Percentiles rank a stretch among this genome's conserved stretches.
These are phyloP conservation scores for Arthrobotrys musiformis DNA, from an alignment of 2,329 filamentous ascomycete species.

Conservation along the genomic window DNA sequence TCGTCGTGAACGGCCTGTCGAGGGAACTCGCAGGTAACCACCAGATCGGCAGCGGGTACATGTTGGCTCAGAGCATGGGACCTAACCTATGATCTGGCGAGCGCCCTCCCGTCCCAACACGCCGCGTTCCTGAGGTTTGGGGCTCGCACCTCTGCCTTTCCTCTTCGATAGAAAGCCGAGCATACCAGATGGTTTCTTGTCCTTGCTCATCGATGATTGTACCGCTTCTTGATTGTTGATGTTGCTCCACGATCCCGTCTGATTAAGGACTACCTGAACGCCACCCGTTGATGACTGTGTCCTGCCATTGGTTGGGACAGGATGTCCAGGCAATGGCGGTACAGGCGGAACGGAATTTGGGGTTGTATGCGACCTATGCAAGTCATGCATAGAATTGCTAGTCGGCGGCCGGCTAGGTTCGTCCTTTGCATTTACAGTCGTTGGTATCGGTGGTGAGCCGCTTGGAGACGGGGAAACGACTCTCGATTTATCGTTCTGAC, in stretches of 20 bases:
- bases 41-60: slow-evolving; percentile 46
- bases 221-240: slow-evolving; percentile 78
- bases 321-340: slow-evolving; percentile 70
- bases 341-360: slow-evolving; percentile 62
- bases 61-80: slow-evolving; percentile 31
- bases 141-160: slow-evolving; percentile 88
- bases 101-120: slow-evolving; percentile 96
- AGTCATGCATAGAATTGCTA: slow-evolving; percentile 59
- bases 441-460: slow-evolving; percentile 58
- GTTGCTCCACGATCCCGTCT: slow-evolving; percentile 89
- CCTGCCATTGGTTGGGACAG: slow-evolving; percentile 74
- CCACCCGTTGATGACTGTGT: slow-evolving; percentile 69
- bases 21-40: slow-evolving; percentile 32
- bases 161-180: slow-evolving; percentile 89
- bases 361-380: slow-evolving; percentile 56
- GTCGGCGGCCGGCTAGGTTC: slow-evolving; percentile 61
- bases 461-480: slow-evolving; percentile 58
- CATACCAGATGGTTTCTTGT: slow-evolving; percentile 79
- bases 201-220: slow-evolving; percentile 60
- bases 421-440: slow-evolving; percentile 58
- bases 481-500: slow-evolving; percentile 57
- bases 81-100: slow-evolving; percentile 78
- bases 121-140: slow-evolving; percentile 91
- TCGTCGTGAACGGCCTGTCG: slow-evolving; percentile 4
- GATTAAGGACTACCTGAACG: slow-evolving; percentile 89